Base-by-base conservation (phyloP, 23 red algal genomes). In the Agarophyton chilense region DNA sequence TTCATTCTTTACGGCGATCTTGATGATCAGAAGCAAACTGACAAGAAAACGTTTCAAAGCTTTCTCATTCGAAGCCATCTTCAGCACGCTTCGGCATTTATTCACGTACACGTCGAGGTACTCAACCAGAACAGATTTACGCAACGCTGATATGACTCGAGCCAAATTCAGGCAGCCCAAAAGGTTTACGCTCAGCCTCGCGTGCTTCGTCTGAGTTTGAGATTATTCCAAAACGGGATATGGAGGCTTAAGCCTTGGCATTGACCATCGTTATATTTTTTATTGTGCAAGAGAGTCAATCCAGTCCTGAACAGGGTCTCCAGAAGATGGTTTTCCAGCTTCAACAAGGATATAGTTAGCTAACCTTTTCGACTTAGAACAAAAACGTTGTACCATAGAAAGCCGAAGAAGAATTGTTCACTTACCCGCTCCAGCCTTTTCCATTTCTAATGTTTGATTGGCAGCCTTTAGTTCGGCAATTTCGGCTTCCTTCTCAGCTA, bases 301-400 rank as follows among this genome's bases (percentile, higher is more conserved):
- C 85, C 85, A 89, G 71, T 89, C 85, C 40, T 89, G 85, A 10
- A 89, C 71, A 17, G 70, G 71, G 39, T 89, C 85, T 4, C 85
- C 85, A 55, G 85, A 89, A 0, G 85, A 78, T 32, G 35, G 49
- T 77, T 89, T 79, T 58, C 45, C 85, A 38, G 52, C 82, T 86
- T 0, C 46, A 47, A 46, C n/a, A 11, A 47, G 26, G 0, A 39
- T 39, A 22, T 31, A 39, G 68, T 74, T 49, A 74, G 68, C 9
- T 28, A 58, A 2, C 25, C 2, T 2, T 8, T 65, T 11, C 22
- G 17, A 31, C 9, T 22, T n/a, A 55, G 19, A 17, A 55, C 12
- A n/a, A 17, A 55, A 55, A 55, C 4, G 12, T n/a, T 35, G n/a
- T 17, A 19, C 34, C 4, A 67, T 11, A 36, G 12, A 67, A 26